Evolutionary conservation across 345 rosid genomes (phyloP).

Genomic region (Microcos paniculata): DNA sequence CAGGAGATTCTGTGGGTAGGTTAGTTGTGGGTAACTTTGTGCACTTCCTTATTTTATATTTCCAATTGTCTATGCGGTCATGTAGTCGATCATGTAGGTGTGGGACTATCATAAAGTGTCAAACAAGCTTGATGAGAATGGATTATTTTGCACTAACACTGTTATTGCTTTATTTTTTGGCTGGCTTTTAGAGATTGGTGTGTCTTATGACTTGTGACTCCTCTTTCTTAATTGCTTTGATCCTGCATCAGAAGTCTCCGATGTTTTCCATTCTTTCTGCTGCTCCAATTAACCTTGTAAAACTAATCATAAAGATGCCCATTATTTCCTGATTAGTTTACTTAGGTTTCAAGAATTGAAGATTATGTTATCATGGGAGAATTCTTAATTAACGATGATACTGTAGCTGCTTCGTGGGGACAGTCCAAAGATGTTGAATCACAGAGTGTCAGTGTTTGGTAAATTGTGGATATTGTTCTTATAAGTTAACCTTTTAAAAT

Average conservation of each 20-base stretch:
- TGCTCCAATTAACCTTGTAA: too few relatives aligned
- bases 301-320: not conserved
- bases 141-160: not conserved
- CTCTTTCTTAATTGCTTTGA: not conserved
- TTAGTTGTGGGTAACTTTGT: not conserved
- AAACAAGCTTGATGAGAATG: not conserved
- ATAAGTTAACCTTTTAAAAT: not conserved
- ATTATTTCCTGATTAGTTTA: not conserved
- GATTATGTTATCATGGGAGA: not conserved
- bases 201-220: not conserved
- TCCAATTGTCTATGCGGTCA: not conserved
- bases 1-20: not conserved
- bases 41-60: not conserved
- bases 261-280: not conserved
- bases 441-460: not conserved
- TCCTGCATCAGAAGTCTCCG: not conserved
- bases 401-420: not conserved
- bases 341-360: not conserved
- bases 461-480: not conserved
- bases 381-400: not conserved
- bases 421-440: not conserved
- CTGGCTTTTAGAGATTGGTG: not conserved
- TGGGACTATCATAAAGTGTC: not conserved
- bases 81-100: not conserved
- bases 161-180: not conserved